phyloP scores from a whole-genome alignment of 768 basidiomycete genomes.

The Boletus pseudopeckii region DNA sequence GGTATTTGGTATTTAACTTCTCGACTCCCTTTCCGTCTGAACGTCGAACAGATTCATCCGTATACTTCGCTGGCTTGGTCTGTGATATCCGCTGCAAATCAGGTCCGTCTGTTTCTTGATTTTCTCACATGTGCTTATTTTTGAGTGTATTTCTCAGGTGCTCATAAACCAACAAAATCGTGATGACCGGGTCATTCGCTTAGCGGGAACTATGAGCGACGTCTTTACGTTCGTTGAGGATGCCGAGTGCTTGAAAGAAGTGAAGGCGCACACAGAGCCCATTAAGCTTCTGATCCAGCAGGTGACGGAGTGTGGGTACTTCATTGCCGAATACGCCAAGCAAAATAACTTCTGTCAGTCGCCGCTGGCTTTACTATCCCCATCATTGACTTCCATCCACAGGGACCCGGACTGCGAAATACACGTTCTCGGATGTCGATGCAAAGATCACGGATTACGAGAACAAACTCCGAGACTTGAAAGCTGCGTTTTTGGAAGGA shows the following conservation, averaged over 20 bases:
- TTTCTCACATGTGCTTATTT: background rate
- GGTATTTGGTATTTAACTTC: background rate
- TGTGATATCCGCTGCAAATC: slow-evolving; percentile 20
- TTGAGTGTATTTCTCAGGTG: background rate
- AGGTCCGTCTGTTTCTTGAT: slow-evolving; percentile 1
- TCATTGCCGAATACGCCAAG: slow-evolving; percentile 21
- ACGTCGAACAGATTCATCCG: slow-evolving; percentile 13
- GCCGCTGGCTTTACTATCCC: background rate
- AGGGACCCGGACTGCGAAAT: slow-evolving; percentile 18
- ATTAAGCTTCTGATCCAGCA: slow-evolving; percentile 17
- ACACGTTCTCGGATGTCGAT: slow-evolving; percentile 18
- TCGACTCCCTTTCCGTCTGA: background rate
- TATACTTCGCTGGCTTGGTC: slow-evolving; percentile 20
- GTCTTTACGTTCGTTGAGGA: slow-evolving; percentile 14
- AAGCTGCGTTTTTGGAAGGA: slow-evolving; percentile 14
- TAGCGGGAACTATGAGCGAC: slow-evolving; percentile 17
- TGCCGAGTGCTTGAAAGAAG: slow-evolving; percentile 4
- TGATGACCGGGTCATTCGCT: slow-evolving; percentile 12
- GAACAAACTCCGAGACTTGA: slow-evolving; percentile 16
- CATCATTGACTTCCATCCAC: background rate
- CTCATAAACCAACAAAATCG: slow-evolving; percentile 18
- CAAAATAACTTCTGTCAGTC: slow-evolving; percentile 16
- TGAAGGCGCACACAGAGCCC: slow-evolving; percentile 5
- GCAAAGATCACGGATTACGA: slow-evolving; percentile 19
- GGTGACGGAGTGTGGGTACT: slow-evolving; percentile 24